These are phyloP conservation scores for Tetrapyrgos nigripes DNA, from an alignment of 1,284 basidiomycete genomes.

Conservation along the genomic window DNA sequence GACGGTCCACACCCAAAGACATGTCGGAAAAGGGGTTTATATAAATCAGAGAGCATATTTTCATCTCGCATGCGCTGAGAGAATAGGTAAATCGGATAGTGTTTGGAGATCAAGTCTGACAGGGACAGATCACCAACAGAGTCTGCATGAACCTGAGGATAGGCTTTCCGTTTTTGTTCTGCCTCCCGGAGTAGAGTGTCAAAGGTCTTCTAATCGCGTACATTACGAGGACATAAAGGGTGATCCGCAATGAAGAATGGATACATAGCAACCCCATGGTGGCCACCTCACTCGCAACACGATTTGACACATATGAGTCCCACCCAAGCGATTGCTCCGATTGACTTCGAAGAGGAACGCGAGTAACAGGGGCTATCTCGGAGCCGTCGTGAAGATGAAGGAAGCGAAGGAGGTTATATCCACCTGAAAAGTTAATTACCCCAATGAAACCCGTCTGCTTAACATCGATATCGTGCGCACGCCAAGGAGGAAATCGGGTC, in stretches of 20 bases:
- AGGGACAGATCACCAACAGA: not conserved
- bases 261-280: constrained; percentile 15
- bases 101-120: constrained; percentile 2
- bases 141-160: too few relatives aligned
- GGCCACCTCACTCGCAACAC: constrained; percentile 11
- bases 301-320: constrained; percentile 3
- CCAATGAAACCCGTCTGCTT: constrained; percentile 6
- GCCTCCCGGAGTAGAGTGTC: constrained; percentile 10
- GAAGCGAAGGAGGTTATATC: constrained; percentile 17
- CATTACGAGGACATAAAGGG: constrained; percentile 12
- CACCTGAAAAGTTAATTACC: constrained; percentile 7
- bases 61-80: constrained; percentile 2
- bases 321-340: not conserved
- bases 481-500: constrained; percentile 7
- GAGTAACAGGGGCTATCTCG: constrained; percentile 11
- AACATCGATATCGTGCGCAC: constrained; percentile 2
- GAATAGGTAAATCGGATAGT: constrained; percentile 12
- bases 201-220: constrained; percentile 12
- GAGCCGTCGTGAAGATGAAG: constrained; percentile 14
- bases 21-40: constrained; percentile 6
- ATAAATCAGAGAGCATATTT: constrained; percentile 1
- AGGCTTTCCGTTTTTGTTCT: constrained; percentile 8
- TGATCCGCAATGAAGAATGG: constrained; percentile 24
- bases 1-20: constrained; percentile 4
- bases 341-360: constrained; percentile 10